Evolutionary conservation across 2,329 filamentous ascomycete genomes (phyloP), one percentile per base, ranked within the genome.

Genomic region (Hymenoscyphus repandus): DNA sequence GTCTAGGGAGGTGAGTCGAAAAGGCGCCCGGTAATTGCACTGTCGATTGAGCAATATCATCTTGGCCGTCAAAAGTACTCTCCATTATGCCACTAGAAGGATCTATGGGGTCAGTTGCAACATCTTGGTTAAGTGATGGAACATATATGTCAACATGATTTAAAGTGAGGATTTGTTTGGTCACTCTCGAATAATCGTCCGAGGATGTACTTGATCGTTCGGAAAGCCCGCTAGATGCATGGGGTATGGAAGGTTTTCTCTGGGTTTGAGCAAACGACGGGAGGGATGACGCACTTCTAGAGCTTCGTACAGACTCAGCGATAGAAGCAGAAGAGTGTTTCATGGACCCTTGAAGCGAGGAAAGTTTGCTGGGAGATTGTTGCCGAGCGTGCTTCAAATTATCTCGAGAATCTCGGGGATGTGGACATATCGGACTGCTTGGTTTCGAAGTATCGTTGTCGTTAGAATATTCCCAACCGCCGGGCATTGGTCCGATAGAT

Each of bases 1-100:
- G 54, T 38, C 42, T 47, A 22, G 58, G 54, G 11, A 65, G 51
- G 38, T 71, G 68, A 15, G 79, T 68, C 0, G 81, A 85, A 62
- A 85, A 85, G 2, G 82, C 75, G 0, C 82, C 83, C 1, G 82
- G 82, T 2, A 83, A 63, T 0, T 75, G 73, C n/a, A 72, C 71
- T 10, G 70, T 56, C 30, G 67, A 71, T 18, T 57, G 54, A 10
- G 55, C 56, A 54, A 52, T 20, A 40, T 58, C 56, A 40, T 15
- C 53, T 13, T 61, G 58, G 7, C 53, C 53, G 44, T 61, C 58
- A 45, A 58, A 58, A 20, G 49, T 50, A 32, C 50, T 58, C 20
- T 49, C 47, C 9, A 52, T 53, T 20, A 56, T 36, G n/a, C 41
- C 47, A 11, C 37, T 54, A 18, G 50, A 32, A 37, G 32, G 18